phyloP scores from a whole-genome alignment of 2,329 filamentous ascomycete genomes.

The Lasiodiplodia citricola region DNA sequence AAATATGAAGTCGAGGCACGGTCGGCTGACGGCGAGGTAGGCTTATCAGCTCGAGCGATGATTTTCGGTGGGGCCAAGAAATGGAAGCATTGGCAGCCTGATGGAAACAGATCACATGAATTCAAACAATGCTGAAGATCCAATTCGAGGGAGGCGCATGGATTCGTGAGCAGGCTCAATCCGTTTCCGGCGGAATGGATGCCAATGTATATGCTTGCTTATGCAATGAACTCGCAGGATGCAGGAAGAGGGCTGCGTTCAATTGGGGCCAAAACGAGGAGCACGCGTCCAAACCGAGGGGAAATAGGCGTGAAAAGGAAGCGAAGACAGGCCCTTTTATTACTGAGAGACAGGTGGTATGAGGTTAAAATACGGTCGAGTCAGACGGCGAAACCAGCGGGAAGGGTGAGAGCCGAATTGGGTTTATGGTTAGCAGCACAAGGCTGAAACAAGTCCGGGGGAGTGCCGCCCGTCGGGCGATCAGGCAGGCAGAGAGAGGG shows the following conservation, averaged over 20 bases:
- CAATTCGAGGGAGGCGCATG: background rate
- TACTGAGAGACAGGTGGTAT: background rate
- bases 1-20: background rate
- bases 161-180: background rate
- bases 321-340: background rate
- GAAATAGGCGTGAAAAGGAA: background rate
- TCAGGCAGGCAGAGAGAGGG: conserved; percentile 2
- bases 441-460: conserved; percentile 26
- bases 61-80: conserved; percentile 14
- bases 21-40: background rate
- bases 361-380: conserved; percentile 10
- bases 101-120: conserved; percentile 10
- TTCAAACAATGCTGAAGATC: background rate
- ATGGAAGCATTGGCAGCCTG: conserved; percentile 8
- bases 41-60: conserved; percentile 7
- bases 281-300: background rate
- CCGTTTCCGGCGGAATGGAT: background rate
- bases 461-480: background rate
- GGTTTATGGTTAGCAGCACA: background rate
- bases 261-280: background rate
- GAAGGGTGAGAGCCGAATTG: background rate
- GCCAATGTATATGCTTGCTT: conserved; percentile 1
- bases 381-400: background rate
- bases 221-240: background rate
- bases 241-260: conserved; percentile 1